Evolutionary conservation across 2,329 filamentous ascomycete species (phyloP), one percentile per base, ranked within the genome.

Genomic region (Fusarium lateritium): DNA sequence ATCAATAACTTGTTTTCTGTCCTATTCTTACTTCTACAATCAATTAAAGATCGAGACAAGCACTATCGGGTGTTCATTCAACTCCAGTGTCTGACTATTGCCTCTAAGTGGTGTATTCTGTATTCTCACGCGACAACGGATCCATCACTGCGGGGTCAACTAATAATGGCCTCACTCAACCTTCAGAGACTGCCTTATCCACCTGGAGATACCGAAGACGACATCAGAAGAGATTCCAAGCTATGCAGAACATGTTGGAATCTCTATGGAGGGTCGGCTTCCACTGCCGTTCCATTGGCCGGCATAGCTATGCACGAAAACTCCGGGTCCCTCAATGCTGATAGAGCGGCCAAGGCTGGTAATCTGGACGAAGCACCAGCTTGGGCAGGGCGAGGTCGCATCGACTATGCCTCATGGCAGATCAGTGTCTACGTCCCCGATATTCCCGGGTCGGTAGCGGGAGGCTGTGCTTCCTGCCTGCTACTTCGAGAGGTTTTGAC

Each of bases 291-390:
- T 8, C 52, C 60, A 5, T 38, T 71, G 6, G 44, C 56, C 6
- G 62, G 65, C 3, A 56, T 73, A 50, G 54, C 59, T 4, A 69
- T 72, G 67, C 69, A 73, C 7, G 67, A 73, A 5, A 46, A 55
- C 8, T 55, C 63, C 2, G 61, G 70, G 3, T 34, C 33, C 4
- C 50, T 28, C 33, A 72, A 72, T 13, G 62, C 67, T 0, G 14
- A 8, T 1, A 59, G 34, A 26, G 70, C 67, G 9, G 44, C 63
- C 5, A 24, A 42, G 21, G 54, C 24, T 13, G 66, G 54, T 10
- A 33, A 42, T 10, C 17, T 46, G 5, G 53, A 65, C 2, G 38
- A 55, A 28, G 50, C 57, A 8, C 56, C 70, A 5, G 38, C 15
- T 15, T 72, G 71, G 71, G 66, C 56, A 6, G 57, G 51, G 5